Base-by-base conservation (phyloP, 2,329 filamentous ascomycete species). In the Claviceps sp. region DNA sequence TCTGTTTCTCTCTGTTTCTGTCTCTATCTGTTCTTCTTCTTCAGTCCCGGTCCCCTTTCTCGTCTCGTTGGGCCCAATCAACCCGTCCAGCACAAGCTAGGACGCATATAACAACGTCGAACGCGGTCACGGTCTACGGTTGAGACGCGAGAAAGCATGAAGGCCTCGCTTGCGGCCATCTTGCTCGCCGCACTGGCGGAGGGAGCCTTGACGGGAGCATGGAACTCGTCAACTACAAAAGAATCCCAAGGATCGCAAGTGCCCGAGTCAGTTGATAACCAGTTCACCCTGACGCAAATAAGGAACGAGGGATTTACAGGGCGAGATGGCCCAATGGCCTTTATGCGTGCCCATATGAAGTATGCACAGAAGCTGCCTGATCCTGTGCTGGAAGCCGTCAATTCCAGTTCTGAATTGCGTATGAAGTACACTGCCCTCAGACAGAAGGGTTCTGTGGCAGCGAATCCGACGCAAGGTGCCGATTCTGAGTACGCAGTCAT, bases 401-500 rank as follows among this genome's bases (percentile, higher is more conserved):
- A 59, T 46, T 51, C 47, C 13, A 56, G 63, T 42, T 49, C 60
- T 3, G 45, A 56, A 4, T 53, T 64, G 20, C 60, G 59, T 11
- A 54, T 46, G 43, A 61, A 65, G 52, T 60, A 60, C 49, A 47
- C 54, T 20, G 5, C 48, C 20, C 40, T 56, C 39, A 9, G 2
- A 34, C 46, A 53, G 45, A 61, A 53, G 17, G 67, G 62, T 2
- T 56, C 56, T 9, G 60, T 59, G 2, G 22, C 53, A 20, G 60
- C 61, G 5, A 57, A 61, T 5, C 61, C 61, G 2, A 61, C 70
- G 1, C 55, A 58, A 29, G 63, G 64, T 47, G 59, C 71, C 47
- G 80, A 84, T 56, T 67, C 68, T 3, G 74, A 82, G 61, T 84
- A 82, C 52, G 67, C 82, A 34, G 74, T 77, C 52, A 78, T 82